phyloP scores from a whole-genome alignment of 345 rosid genomes.

The Erysimum cheiranthoides region DNA sequence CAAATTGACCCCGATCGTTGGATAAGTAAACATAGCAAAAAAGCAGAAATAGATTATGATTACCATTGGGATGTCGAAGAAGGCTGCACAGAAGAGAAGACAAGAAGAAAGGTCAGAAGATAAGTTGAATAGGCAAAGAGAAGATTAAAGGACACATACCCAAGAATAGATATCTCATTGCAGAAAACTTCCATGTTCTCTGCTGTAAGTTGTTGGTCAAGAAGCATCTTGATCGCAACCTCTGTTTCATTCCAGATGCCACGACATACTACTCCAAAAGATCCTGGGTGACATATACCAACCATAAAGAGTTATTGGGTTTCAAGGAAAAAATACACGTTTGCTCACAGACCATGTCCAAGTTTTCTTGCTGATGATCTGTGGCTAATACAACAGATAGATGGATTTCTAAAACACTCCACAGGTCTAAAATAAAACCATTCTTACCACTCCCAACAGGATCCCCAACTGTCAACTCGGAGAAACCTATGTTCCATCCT shows the following conservation, averaged over 20 bases:
- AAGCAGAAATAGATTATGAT: slow-evolving; percentile 19
- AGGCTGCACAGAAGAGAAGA: slow-evolving; percentile 61
- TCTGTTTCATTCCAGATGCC: slow-evolving; percentile 89
- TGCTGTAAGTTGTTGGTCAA: slow-evolving; percentile 70
- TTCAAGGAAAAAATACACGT: background rate
- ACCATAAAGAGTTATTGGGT: background rate
- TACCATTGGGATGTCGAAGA: slow-evolving; percentile 94
- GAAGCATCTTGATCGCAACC: slow-evolving; percentile 85
- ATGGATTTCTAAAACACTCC: background rate
- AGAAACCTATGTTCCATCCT: slow-evolving; percentile 83
- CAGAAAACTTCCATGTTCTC: slow-evolving; percentile 84
- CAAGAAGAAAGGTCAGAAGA: slow-evolving; percentile 46
- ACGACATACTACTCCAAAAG: slow-evolving; percentile 77
- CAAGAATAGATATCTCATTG: slow-evolving; percentile 85
- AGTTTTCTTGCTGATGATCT: background rate
- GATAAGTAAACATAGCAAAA: background rate
- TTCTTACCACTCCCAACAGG: slow-evolving; percentile 82
- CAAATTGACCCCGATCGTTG: background rate
- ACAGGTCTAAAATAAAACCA: background rate
- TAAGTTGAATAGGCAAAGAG: slow-evolving; percentile 3
- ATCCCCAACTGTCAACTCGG: slow-evolving; percentile 71
- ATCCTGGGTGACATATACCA: slow-evolving; percentile 53
- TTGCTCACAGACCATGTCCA: slow-evolving; percentile 1
- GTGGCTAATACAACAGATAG: background rate
- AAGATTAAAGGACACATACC: slow-evolving; percentile 49